phyloP scores from a whole-genome alignment of 2,329 filamentous ascomycete genomes.

The Alternaria ethzedia region DNA sequence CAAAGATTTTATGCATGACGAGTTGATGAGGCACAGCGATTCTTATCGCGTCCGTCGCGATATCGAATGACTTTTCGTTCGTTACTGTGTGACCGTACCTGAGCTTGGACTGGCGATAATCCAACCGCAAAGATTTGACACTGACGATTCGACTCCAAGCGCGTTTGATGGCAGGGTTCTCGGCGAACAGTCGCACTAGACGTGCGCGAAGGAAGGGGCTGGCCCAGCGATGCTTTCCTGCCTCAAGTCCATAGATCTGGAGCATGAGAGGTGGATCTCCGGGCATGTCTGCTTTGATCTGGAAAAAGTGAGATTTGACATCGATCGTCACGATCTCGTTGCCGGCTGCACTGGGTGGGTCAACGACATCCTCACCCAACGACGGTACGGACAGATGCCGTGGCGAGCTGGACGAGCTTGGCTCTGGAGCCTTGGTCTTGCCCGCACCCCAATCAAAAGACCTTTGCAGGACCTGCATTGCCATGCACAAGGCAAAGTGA shows the following conservation, averaged over 20 bases:
- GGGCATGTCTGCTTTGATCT: conserved; percentile 88
- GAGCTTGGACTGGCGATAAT: conserved; percentile 77
- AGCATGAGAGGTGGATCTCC: conserved; percentile 90
- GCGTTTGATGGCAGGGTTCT: conserved; percentile 79
- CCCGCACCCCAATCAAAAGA: conserved; percentile 47
- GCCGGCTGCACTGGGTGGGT: conserved; percentile 31
- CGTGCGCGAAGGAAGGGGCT: conserved; percentile 79
- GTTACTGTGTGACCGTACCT: conserved; percentile 68
- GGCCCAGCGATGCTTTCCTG: conserved; percentile 85
- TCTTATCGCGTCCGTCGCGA: conserved; percentile 84
- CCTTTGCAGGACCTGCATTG: conserved; percentile 70
- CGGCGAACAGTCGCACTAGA: conserved; percentile 83
- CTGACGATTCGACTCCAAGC: conserved; percentile 89
- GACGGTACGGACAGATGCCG: conserved; percentile 43
- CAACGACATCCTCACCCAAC: conserved; percentile 37
- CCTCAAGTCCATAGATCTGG: conserved; percentile 82
- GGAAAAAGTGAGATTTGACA: conserved; percentile 79
- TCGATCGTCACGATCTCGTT: conserved; percentile 81
- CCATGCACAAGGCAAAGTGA: conserved; percentile 88
- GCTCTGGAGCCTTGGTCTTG: conserved; percentile 15
- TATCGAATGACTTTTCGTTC: conserved; percentile 82
- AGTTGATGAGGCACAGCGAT: conserved; percentile 90
- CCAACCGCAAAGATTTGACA: conserved; percentile 79
- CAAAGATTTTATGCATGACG: conserved; percentile 86
- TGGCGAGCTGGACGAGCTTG: conserved; percentile 21